Base-by-base conservation (phyloP, 345 rosid genomes). In the Leavenworthia alabamica region DNA sequence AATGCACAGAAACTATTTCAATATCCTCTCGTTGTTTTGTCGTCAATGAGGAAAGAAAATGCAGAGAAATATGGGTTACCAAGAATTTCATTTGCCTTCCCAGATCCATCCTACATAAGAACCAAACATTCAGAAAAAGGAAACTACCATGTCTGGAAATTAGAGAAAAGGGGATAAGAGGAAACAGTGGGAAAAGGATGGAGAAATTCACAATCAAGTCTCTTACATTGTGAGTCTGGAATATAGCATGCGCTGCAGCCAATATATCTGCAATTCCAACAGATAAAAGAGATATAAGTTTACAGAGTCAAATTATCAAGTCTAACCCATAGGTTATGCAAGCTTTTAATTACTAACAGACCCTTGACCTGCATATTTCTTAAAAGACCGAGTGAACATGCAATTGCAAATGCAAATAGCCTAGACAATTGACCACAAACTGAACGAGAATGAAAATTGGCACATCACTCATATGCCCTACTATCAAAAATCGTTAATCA, bases 191-290 rank as follows among this genome's bases (percentile, higher is more conserved):
- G 56, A 5, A 44, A 61, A 19, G 22, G 8, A 14, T 33, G 22
- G 60, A 56, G 22, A 58, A 22, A 64, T 64, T 60, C 50, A 58
- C 8, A 61, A 36, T 40, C 20, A 53, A 28, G 23, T 41, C 47
- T 73, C 99, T 94, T 64, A 94, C 99, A 73, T 73, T 80, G 36
- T 82, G 86, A 79, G 56, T 75, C 74, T 79, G 95, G 81, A 84
- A 84, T 74, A 83, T 77, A 54, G 89, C 83, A 75, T 86, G 83
- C 16, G 95, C 97, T 40, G 89, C 96, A 16, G 97, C 80, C 81
- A 94, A 70, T 68, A 82, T 70, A 82, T 88, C 99, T 94, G 95
- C 74, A 75, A 47, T 45, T 54, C 62, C 51, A 80, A 66, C 44
- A 66, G 44, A 56, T 33, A 68, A 67, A 65, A 45, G 23, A 33